Evolutionary conservation across 2,329 filamentous ascomycete species (phyloP), one percentile per base, ranked within the genome.

Genomic region (Didymella arachidicola): DNA sequence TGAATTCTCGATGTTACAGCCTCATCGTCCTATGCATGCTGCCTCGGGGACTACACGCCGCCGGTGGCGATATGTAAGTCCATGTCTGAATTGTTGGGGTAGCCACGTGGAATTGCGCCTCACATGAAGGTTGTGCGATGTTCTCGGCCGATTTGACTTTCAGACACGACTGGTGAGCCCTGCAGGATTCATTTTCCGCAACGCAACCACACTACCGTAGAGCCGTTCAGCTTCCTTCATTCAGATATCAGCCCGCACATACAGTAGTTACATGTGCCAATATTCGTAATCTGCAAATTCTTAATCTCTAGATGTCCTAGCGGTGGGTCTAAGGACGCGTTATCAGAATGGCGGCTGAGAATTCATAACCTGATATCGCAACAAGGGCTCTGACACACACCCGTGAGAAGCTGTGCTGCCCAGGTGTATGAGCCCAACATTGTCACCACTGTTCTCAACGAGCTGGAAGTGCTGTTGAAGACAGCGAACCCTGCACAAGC

Each of bases 1-100:
- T 30, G 49, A 52, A 32, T 32, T 45, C 44, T 53, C 39, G 36
- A 49, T 49, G 38, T 49, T 27, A 19, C 49, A 49, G 49, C 44
- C 49, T 58, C 43, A 18, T 27, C 25, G 4, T 18, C 29, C 14
- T 26, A 29, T 47, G 49, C 44, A 48, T 4, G 11, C 49, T 26
- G 55, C 49, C 44, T 12, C 32, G 25, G 30, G 26, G 7, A 16
- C 22, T 30, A 34, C 29, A 25, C 36, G 25, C 36, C 19, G 34
- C 39, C 44, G 22, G 36, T 41, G 26, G 30, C 19, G 3, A n/a
- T 29, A 38, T 43, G 36, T 43, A 26, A 32, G 44, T 41, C 53
- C 53, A 45, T 7, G 7, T 27, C n/a, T 8, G 18, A 8, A 4
- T 32, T 53, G 36, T 46, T 45, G 46, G 34, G 30, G n/a, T 32